Evolutionary conservation across 257 asterid genomes (phyloP).

Genomic region (Salvia hispanica): DNA sequence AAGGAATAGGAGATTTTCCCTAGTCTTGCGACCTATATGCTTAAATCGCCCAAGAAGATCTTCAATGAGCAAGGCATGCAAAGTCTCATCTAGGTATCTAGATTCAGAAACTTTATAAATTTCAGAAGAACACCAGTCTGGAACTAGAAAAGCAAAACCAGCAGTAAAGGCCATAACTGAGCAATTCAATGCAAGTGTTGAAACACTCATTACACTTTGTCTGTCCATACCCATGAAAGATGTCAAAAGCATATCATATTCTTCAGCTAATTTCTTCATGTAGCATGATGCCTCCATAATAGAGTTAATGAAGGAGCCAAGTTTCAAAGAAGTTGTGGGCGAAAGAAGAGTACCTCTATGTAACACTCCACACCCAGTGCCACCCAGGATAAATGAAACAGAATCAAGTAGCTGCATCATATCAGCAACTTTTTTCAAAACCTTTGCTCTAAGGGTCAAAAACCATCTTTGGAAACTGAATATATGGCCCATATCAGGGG

Average conservation of each 20-base stretch:
- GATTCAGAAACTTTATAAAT: constrained; percentile 23
- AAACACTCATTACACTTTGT: constrained; percentile 53
- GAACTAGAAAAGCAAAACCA: constrained; percentile 53
- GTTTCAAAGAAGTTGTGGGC: constrained; percentile 22
- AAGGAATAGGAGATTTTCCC: constrained; percentile 53
- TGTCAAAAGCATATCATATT: constrained; percentile 59
- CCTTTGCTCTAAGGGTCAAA: constrained; percentile 58
- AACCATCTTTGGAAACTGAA: constrained; percentile 71
- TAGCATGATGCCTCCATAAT: constrained; percentile 46
- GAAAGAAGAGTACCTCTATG: constrained; percentile 31
- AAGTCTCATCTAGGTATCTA: constrained; percentile 38
- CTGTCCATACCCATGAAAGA: constrained; percentile 66
- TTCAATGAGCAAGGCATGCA: constrained; percentile 49
- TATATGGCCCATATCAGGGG: constrained; percentile 41
- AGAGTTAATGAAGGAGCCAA: constrained; percentile 39
- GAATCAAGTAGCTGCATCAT: constrained; percentile 43
- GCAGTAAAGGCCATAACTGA: constrained; percentile 80
- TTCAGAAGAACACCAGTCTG: constrained; percentile 43
- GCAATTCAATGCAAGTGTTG: constrained; percentile 70
- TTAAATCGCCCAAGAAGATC: constrained; percentile 64
- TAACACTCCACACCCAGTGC: constrained; percentile 32
- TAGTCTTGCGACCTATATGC: constrained; percentile 44
- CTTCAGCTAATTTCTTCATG: constrained; percentile 59
- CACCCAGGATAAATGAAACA: constrained; percentile 37
- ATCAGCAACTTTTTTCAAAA: constrained; percentile 49